phyloP scores from a whole-genome alignment of 352 stramenopile genomes.

The Phytophthora quininea region DNA sequence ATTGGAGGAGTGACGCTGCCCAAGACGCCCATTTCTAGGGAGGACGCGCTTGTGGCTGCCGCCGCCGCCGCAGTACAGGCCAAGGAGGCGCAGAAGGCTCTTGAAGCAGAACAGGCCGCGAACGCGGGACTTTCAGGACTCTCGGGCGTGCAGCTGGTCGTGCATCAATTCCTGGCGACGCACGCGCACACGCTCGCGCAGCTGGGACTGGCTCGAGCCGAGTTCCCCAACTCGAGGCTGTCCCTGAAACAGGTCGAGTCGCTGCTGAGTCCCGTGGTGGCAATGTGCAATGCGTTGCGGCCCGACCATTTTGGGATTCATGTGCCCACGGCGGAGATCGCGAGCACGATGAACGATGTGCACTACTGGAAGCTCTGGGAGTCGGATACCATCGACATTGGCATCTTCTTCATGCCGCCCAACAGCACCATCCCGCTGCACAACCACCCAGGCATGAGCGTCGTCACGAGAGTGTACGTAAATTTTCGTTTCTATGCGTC shows the following conservation, averaged over 20 bases:
- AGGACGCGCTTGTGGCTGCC: slow-evolving; percentile 30
- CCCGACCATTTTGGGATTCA: slow-evolving; percentile 78
- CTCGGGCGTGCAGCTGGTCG: slow-evolving; percentile 69
- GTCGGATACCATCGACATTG: slow-evolving; percentile 83
- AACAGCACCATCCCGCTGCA: slow-evolving; percentile 78
- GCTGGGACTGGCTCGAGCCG: slow-evolving; percentile 49
- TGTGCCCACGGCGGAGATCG: slow-evolving; percentile 67
- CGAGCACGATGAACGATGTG: slow-evolving; percentile 74
- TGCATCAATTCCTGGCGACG: slow-evolving; percentile 69
- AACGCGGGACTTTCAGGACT: slow-evolving; percentile 50
- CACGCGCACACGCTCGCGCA: slow-evolving; percentile 64
- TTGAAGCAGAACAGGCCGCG: slow-evolving; percentile 50
- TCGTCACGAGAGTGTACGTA: slow-evolving; percentile 78
- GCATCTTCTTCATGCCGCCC: slow-evolving; percentile 87
- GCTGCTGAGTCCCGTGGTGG: slow-evolving; percentile 66
- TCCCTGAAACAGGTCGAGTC: slow-evolving; percentile 77
- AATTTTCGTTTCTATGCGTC: background rate
- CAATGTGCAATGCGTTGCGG: slow-evolving; percentile 58
- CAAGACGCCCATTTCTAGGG: slow-evolving; percentile 12
- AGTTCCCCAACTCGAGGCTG: slow-evolving; percentile 74
- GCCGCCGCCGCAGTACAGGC: slow-evolving; percentile 39
- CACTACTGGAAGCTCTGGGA: slow-evolving; percentile 90
- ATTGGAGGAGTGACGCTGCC: slow-evolving; percentile 32
- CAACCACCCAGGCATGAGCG: slow-evolving; percentile 86
- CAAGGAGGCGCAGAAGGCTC: slow-evolving; percentile 40